Evolutionary conservation across 2,329 filamentous ascomycete genomes (phyloP).

Genomic region (Penicillium sp.): DNA sequence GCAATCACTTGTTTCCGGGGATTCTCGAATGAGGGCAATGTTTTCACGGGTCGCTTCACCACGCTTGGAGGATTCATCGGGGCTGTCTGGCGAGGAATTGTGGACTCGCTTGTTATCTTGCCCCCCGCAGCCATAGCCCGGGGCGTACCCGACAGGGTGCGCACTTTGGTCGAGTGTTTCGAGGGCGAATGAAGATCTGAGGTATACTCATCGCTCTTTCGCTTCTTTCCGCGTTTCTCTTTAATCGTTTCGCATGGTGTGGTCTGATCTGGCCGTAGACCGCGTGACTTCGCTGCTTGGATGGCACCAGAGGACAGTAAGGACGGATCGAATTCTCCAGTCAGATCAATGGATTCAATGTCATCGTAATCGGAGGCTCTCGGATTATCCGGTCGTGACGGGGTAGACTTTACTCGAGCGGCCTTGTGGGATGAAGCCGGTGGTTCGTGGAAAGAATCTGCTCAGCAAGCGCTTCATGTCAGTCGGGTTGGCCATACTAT

Average conservation of each 20-base stretch:
- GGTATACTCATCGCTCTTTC: constrained; percentile 51
- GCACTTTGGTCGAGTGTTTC: constrained; percentile 27
- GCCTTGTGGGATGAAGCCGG: constrained; percentile 16
- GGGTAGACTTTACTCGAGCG: constrained; percentile 20
- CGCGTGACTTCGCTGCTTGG: constrained; percentile 43
- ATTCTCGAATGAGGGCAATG: constrained; percentile 8
- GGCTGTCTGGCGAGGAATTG: constrained; percentile 8
- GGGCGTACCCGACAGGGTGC: constrained; percentile 22
- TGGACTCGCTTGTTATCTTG: neutral
- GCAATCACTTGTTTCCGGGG: constrained; percentile 27
- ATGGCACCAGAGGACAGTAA: constrained; percentile 41
- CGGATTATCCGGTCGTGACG: constrained; percentile 19
- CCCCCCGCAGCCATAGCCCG: constrained; percentile 2
- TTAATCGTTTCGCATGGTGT: constrained; percentile 39
- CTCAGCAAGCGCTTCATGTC: neutral
- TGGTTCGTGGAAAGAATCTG: constrained; percentile 20
- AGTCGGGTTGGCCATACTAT: neutral
- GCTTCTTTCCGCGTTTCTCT: constrained; percentile 47
- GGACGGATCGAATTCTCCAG: constrained; percentile 37
- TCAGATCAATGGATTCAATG: constrained; percentile 50
- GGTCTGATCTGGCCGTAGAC: constrained; percentile 47
- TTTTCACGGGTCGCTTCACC: constrained; percentile 6
- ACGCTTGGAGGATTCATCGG: constrained; percentile 8
- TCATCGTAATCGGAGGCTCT: constrained; percentile 28
- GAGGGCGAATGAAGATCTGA: constrained; percentile 39